Percentiles rank a stretch among this genome's conserved stretches.
Evolutionary conservation across 2,329 filamentous ascomycete species (phyloP).

Genomic region (Beauveria rudraprayagi): DNA sequence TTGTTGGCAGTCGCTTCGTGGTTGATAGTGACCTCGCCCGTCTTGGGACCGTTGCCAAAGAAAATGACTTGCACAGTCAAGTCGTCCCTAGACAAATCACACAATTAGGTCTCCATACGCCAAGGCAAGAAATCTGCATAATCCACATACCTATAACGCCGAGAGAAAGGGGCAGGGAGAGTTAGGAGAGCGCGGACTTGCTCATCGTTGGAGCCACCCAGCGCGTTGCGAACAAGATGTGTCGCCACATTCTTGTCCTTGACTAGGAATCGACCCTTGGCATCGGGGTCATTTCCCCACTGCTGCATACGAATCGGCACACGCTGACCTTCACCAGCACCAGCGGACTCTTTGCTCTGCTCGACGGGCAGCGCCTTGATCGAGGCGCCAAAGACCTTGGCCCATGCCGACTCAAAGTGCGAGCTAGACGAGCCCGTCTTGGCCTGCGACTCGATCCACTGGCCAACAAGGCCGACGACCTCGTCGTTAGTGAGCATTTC

Average conservation of each 20-base stretch:
- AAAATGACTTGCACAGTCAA: slow-evolving; percentile 97
- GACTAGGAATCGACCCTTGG: slow-evolving; percentile 79
- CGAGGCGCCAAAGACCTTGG: slow-evolving; percentile 48
- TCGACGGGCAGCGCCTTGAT: slow-evolving; percentile 66
- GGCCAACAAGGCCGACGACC: slow-evolving; percentile 89
- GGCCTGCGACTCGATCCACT: slow-evolving; percentile 83
- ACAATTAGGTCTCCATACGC: neutral
- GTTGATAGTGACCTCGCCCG: slow-evolving; percentile 74
- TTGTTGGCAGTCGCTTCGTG: slow-evolving; percentile 67
- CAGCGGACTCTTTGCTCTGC: slow-evolving; percentile 34
- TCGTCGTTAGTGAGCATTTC: slow-evolving; percentile 99
- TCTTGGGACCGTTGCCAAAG: slow-evolving; percentile 75
- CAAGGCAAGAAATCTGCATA: too few relatives aligned
- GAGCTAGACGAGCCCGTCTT: slow-evolving; percentile 38
- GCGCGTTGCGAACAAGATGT: slow-evolving; percentile 87
- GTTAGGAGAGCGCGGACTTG: slow-evolving; percentile 90
- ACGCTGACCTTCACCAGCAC: slow-evolving; percentile 59
- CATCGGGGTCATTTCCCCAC: slow-evolving; percentile 72
- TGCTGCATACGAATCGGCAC: slow-evolving; percentile 83
- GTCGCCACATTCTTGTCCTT: slow-evolving; percentile 95
- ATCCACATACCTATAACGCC: slow-evolving; percentile 67
- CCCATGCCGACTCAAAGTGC: slow-evolving; percentile 65
- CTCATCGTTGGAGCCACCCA: slow-evolving; percentile 88
- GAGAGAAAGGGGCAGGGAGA: slow-evolving; percentile 80
- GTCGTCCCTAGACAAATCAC: slow-evolving; percentile 60